Percentiles rank a stretch among this genome's conserved stretches.
These are phyloP conservation scores for Rhynchosporium secalis DNA, from an alignment of 2,329 filamentous ascomycete species.

Conservation along the genomic window DNA sequence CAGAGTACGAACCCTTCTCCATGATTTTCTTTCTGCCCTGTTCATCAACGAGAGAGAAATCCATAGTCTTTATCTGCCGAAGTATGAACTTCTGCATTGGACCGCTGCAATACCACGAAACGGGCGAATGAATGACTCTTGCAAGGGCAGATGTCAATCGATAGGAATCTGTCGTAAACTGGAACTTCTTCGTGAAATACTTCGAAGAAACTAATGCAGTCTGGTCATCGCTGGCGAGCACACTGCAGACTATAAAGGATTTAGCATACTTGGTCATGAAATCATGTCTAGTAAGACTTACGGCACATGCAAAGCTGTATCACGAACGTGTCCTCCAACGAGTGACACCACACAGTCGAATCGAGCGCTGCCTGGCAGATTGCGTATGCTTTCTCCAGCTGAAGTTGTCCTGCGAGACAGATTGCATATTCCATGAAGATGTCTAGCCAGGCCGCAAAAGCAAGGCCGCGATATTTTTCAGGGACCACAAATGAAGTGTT, in stretches of 20 bases:
- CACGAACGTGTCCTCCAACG: slow-evolving; percentile 64
- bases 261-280: slow-evolving; percentile 13
- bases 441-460: slow-evolving; percentile 84
- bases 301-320: slow-evolving; percentile 77
- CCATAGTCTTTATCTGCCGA: slow-evolving; percentile 87
- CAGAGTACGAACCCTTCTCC: slow-evolving; percentile 45
- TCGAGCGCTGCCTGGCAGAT: slow-evolving; percentile 76
- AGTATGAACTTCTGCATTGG: slow-evolving; percentile 89
- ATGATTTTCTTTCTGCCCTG: slow-evolving; percentile 48
- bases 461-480: slow-evolving; percentile 67
- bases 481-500: slow-evolving; percentile 29
- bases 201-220: slow-evolving; percentile 71
- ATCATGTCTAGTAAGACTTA: slow-evolving; percentile 44
- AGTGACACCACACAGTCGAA: slow-evolving; percentile 79
- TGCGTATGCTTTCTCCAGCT: slow-evolving; percentile 72
- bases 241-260: slow-evolving; percentile 65
- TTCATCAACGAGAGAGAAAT: slow-evolving; percentile 61
- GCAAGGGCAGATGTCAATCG: slow-evolving; percentile 80
- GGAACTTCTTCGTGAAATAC: slow-evolving; percentile 81
- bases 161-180: slow-evolving; percentile 78
- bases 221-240: slow-evolving; percentile 78
- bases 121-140: slow-evolving; percentile 70
- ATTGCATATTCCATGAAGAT: slow-evolving; percentile 88
- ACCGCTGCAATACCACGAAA: slow-evolving; percentile 75
- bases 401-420: slow-evolving; percentile 66